These are phyloP conservation scores for Pyricularia grisea DNA, from an alignment of 2,329 filamentous ascomycete species.

Conservation along the genomic window DNA sequence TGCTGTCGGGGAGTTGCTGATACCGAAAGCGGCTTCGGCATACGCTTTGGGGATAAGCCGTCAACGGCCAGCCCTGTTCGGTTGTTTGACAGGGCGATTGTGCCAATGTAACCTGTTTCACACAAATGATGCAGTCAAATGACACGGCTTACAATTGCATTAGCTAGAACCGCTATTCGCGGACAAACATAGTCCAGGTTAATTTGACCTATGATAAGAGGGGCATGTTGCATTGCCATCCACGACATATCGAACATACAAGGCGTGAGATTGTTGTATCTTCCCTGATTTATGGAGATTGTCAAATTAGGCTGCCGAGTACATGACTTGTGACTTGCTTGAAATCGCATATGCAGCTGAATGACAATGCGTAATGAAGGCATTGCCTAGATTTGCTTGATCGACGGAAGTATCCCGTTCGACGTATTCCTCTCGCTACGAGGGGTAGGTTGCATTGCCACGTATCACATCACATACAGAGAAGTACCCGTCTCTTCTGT, in stretches of 20 bases:
- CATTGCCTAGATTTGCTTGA: not conserved
- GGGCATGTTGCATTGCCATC: not conserved
- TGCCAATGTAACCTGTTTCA: not conserved
- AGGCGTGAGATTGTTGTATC: not conserved
- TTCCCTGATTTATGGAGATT: not conserved
- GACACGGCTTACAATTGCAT: not conserved
- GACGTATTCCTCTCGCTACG: not conserved
- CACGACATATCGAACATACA: too few species aligned
- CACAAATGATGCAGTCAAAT: not conserved
- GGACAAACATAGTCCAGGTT: not conserved
- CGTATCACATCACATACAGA: not conserved
- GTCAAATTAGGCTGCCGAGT: not conserved
- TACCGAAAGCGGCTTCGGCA: too few species aligned
- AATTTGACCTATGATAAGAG: not conserved
- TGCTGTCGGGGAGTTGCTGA: too few species aligned
- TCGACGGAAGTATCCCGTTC: not conserved
- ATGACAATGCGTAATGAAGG: not conserved
- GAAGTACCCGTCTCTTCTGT: not conserved
- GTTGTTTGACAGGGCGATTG: not conserved
- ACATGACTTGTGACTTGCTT: not conserved
- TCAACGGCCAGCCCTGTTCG: too few species aligned
- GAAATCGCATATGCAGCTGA: not conserved
- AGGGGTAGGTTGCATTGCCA: not conserved
- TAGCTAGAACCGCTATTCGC: not conserved
- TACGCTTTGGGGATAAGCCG: too few species aligned